phyloP scores from a whole-genome alignment of 106 monocot species.

The Agapanthus africanus region DNA sequence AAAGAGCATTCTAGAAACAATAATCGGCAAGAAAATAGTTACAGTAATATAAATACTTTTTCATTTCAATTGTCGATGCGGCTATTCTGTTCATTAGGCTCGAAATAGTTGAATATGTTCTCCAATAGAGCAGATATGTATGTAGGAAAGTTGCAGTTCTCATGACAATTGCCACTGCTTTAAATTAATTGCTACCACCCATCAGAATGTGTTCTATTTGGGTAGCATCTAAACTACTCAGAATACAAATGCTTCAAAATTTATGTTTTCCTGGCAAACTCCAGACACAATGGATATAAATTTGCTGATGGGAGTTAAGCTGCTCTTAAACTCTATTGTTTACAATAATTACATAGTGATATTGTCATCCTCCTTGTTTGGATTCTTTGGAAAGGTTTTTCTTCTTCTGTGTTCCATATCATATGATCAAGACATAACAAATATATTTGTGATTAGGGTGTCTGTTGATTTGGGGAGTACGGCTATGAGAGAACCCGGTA shows the following conservation, averaged over 20 bases:
- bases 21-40: too few species aligned
- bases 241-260: too few species aligned
- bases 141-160: background rate
- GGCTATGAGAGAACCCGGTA: conserved; percentile 16
- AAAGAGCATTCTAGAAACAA: too few species aligned
- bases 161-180: background rate
- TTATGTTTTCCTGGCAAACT: background rate
- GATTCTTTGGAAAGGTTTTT: background rate
- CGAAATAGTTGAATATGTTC: too few species aligned
- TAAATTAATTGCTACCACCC: background rate
- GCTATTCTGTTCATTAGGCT: too few species aligned
- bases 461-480: conserved; percentile 38
- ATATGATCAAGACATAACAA: background rate
- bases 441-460: conserved; percentile 26
- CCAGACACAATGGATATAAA: background rate
- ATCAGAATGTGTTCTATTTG: background rate
- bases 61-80: too few species aligned
- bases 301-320: background rate
- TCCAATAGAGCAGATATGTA: too few species aligned
- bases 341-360: too few species aligned
- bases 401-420: background rate
- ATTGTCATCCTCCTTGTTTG: background rate
- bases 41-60: too few species aligned
- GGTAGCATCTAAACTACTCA: background rate
- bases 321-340: too few species aligned